Base-by-base conservation (phyloP, 1,284 basidiomycete species). In the Anthracocystis walkeri region DNA sequence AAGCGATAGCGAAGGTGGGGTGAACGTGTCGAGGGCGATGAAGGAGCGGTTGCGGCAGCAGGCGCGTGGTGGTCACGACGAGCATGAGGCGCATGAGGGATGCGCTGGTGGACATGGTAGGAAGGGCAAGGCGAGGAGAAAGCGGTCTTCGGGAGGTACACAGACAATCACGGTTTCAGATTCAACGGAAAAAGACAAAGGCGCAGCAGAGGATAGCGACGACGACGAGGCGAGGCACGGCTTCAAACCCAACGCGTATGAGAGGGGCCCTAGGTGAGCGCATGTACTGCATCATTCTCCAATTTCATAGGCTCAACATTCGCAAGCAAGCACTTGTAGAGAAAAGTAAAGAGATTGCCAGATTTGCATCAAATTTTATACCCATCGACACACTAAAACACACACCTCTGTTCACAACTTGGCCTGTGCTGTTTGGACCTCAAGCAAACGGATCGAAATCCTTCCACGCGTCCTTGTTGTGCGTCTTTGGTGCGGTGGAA, bases 391-490 rank as follows among this genome's bases (percentile, higher is more conserved):
- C 14, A 27, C 31, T 14, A 41, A 48, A 16, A 25, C 33, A 52
- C 42, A 16, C 10, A 46, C 12, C 42, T 29, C 29, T 29, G 29
- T 29, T 29, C 20, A 35, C 20, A 35, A 2, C n/a, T n/a, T 33
- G 0, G 20, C 44, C 21, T 38, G 35, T 16, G 14, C 35, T n/a
- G n/a, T 6, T 10, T 14, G 2, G 21, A 33, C 6, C 10, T 42
- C 38, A 77, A 3, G 60, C 72, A 20, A 80, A 75, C 11, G 79
- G 79, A 52, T 80, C 79, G 40, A 80, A 80, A 33, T 80, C 79
- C 53, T 68, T 71, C 79, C 77, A 78, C 18, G 71, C 77, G 25
- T 70, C 69, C 18, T 33, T 27, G 6, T 27, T 23, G 21, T 45
- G 35, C 25, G 41, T 29, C n/a, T 29, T 58, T 12, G 25, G 38